Evolutionary conservation across 2,329 filamentous ascomycete species (phyloP).

Genomic region (Diaporthe citrichinensis): DNA sequence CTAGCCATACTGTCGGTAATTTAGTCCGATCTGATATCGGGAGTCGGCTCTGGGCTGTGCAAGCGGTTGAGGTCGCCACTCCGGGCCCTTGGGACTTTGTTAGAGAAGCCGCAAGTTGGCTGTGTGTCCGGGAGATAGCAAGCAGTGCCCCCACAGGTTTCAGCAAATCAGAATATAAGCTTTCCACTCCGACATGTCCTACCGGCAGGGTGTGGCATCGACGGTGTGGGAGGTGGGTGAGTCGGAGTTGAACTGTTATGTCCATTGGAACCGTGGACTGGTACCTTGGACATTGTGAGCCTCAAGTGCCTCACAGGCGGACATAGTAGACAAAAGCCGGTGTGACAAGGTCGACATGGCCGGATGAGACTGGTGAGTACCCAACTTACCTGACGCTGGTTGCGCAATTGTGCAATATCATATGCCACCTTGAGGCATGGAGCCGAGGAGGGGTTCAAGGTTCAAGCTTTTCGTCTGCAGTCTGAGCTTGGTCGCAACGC

Average conservation of each 20-base stretch:
- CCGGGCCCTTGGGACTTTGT: not conserved
- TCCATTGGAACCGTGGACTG: not conserved
- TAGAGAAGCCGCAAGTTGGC: not conserved
- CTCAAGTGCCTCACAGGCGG: not conserved
- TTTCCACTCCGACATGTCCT: not conserved
- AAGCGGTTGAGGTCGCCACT: not conserved
- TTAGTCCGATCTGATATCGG: conserved; percentile 34
- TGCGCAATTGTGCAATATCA: conserved; percentile 23
- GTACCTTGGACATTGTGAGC: not conserved
- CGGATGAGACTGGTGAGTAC: no score
- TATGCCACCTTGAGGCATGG: not conserved
- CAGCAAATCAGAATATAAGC: not conserved
- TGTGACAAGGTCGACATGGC: conserved; percentile 10
- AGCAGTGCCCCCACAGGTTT: not conserved
- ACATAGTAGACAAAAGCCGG: not conserved
- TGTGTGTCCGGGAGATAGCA: not conserved
- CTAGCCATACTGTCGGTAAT: conserved; percentile 10
- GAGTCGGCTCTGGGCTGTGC: conserved; percentile 7
- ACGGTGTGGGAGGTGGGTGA: not conserved
- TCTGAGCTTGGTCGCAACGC: not conserved
- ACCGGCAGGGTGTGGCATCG: not conserved
- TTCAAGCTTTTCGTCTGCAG: not conserved
- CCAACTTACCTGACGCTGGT: not conserved
- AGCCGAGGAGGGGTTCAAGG: not conserved
- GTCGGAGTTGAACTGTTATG: not conserved